Evolutionary conservation across 106 monocot species (phyloP), one percentile per base, ranked within the genome.

Genomic region (Amphibolis antarctica): DNA sequence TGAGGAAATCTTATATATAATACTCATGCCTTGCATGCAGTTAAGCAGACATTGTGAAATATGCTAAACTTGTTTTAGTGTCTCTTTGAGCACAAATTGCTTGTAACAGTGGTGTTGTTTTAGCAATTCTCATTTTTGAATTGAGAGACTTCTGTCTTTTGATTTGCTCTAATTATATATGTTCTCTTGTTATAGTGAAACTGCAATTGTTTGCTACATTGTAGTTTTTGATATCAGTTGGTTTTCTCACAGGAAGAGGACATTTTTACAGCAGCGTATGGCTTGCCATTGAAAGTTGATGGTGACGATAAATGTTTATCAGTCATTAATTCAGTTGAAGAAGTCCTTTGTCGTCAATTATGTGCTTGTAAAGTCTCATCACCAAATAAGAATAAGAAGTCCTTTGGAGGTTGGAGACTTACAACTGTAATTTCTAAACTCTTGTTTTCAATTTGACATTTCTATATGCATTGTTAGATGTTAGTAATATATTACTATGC

Each of bases 281-380:
- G 91, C 27, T 75, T 98, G 72, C 91, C 98, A 59, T 78, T 98
- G 57, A 85, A 83, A 80, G 78, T 73, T 13, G 82, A 91, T 28
- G 85, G 80, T 59, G 86, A 91, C 76, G 91, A 98, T 44, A 98
- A 85, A 59, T 87, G 79, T 63, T 65, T 87, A 30, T 82, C 86
- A 44, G 74, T 85, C 64, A 63, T 91, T 53, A 84, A 98, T 79
- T 80, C 84, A 53, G 87, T 91, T n/a, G 98, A 98, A 70, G 98
- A 98, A 74, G 75, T 78, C 69, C 63, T 98, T 69, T 82, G 78
- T 74, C 85, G 90, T 28, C 90, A 85, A 71, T 68, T 91, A 63
- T 82, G 91, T 51, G 82, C 91, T 55, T 91, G 85, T 73, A 98
- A 75, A 70, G 82, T 76, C 14, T 80, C 76, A 65, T 58, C 69